Conservation (phyloP, 2,329 filamentous ascomycete species). For the Diaporthe eres region DNA sequence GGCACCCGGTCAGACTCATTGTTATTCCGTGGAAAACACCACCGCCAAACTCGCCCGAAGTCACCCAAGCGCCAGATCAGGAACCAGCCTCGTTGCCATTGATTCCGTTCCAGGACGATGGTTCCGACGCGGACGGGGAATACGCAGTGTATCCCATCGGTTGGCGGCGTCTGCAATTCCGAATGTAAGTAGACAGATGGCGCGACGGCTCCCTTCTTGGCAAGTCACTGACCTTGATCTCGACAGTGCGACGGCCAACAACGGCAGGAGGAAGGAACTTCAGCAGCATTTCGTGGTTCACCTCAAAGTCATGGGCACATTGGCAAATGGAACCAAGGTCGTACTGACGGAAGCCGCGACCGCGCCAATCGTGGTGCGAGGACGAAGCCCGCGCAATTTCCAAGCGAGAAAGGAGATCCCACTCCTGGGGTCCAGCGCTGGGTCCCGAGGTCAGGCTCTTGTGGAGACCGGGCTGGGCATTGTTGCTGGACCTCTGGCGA, state of each 20-base stretch:
- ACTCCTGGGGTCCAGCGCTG: conserved; percentile 81
- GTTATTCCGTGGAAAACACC: conserved; percentile 99
- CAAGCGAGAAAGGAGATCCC: conserved; percentile 94
- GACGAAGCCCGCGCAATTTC: conserved; percentile 94
- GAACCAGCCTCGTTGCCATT: conserved; percentile 88
- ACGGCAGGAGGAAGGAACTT: conserved; percentile 92
- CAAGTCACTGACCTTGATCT: conserved; percentile 42
- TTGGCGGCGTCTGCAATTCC: conserved; percentile 93
- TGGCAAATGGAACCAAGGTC: conserved; percentile 86
- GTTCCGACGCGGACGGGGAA: conserved; percentile 76
- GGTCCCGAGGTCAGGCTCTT: conserved; percentile 82
- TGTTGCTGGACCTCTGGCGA: conserved; percentile 68
- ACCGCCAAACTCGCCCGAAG: conserved; percentile 80
- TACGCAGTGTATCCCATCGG: conserved; percentile 93
- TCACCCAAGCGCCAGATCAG: conserved; percentile 78
- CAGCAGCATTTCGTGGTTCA: conserved; percentile 96
- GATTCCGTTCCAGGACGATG: conserved; percentile 75
- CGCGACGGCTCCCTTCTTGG: neutral
- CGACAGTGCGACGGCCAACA: conserved; percentile 89
- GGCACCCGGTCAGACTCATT: conserved; percentile 91
- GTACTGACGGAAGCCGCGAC: conserved; percentile 88
- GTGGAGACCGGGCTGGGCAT: conserved; percentile 75
- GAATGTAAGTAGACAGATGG: conserved; percentile 70
- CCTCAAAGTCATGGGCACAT: conserved; percentile 85
- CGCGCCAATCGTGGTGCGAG: conserved; percentile 92